Base-by-base conservation (phyloP, 108 stramenopile species). In the Cyclotella choctawhatcheeana region DNA sequence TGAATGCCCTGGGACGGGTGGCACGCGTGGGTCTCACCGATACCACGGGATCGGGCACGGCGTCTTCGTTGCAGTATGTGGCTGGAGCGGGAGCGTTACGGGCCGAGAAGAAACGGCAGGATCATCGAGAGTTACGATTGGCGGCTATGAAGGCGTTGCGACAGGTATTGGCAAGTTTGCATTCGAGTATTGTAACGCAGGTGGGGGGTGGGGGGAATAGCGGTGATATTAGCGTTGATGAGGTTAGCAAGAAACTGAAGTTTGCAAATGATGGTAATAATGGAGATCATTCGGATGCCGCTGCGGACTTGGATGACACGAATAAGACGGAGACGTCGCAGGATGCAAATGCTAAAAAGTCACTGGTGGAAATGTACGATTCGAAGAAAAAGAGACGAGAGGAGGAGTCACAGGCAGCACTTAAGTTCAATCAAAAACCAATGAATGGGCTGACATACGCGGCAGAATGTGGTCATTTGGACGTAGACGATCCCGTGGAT, bases 351-450 rank as follows among this genome's bases (percentile, higher is more conserved):
- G 58, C 58, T 17, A 64, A 71, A 21, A 78, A 85, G 44, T 73
- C 79, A 43, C 71, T 91, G 32, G 94, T 99, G 12, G 87, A 97
- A 58, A 89, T 93, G 58, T 97, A 95, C 73, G 97, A 90, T 66
- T 90, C 91, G 44, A 98, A 98, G 82, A 91, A 93, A 80, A 88
- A 89, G 67, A 82, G 96, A 12, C 87, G 92, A 32, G 89, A 90
- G 45, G 97, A 97, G 65, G 86, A 96, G 31, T 76, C 94, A 4
- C 90, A 96, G 62, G 95, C 92, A 27, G 83, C 97, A 44, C 68
- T 98, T 31, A 93, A 95, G 69, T 99, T 99, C 82, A 98, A 97
- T 68, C 85, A 97, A 82, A 97, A 97, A 69, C 98, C 99, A 0
- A 77, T 84, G 47, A 85, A 88, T 25, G 99, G 99, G 18, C 76